Evolutionary conservation across 1,284 basidiomycete species (phyloP), one percentile per base, ranked within the genome.

Genomic region (Stereum hirsutum): DNA sequence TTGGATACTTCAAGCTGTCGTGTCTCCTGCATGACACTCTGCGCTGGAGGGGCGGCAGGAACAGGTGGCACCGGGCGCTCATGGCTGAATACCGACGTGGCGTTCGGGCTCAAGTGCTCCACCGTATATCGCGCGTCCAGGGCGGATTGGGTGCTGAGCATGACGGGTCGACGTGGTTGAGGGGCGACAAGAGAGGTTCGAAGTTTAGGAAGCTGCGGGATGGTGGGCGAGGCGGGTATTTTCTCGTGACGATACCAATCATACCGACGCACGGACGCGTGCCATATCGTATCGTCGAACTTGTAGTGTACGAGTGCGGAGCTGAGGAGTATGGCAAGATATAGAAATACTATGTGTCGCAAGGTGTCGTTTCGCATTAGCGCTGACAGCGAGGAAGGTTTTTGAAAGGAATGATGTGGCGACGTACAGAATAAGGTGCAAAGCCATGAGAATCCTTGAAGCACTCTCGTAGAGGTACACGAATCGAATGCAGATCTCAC

Each of bases 381-480:
- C n/a, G n/a, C n/a, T n/a, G n/a, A n/a, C n/a, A n/a, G n/a, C n/a
- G n/a, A n/a, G n/a, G n/a, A n/a, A n/a, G n/a, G n/a, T n/a, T n/a
- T n/a, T n/a, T 19, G 17, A 32, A 6, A 17, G 31, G 12, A 33
- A 41, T 36, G 11, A 41, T 19, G 24, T 32, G 26, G n/a, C 33
- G 17, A 50, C 82, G 54, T 51, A 88, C 83, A 56, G 34, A 69
- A 63, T 28, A 68, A 55, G 27, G 74, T 66, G 52, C 65, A 71
- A 27, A 74, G 62, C 85, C 84, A 88, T 33, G 75, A 66, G 53
- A 85, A 83, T 4, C 69, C 78, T 49, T 78, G 57, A 27, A 86
- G 61, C 21, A 81, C 64, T 42, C 58, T 65, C 17, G 68, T 65
- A n/a, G 84, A 83, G 7, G 59, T 57, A 55, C 85, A 88, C 11